Base-by-base conservation (phyloP, 768 basidiomycete species). In the Naganishia vishniacii region DNA sequence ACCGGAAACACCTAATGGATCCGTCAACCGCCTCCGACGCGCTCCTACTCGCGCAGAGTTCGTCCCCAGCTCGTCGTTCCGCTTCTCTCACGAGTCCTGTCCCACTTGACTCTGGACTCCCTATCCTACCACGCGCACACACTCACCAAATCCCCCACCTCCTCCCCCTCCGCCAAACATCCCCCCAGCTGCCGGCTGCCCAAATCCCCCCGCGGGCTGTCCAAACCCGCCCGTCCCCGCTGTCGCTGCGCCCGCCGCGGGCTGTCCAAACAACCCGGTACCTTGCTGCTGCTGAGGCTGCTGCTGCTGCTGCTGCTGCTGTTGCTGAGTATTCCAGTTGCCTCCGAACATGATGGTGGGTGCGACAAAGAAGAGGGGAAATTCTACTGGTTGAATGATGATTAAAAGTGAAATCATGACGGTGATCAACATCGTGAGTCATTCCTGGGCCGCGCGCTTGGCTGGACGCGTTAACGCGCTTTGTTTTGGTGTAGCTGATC, bases 111-210 rank as follows among this genome's bases (percentile, higher is more conserved):
- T 40, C 37, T 29, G 48, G 1, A 4, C 9, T 48, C 5, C 20
- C 20, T 13, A 23, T 4, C 5, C 4, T 25, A 13, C 26, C 47
- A 20, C 20, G 9, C 29, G 40, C 56, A n/a, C n/a, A n/a, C n/a
- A n/a, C 37, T 40, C 51, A 51, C 74, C 73, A 68, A 77, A 66
- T 56, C 73, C 72, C 15, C 75, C 75, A 26, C 65, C 70, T 28
- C 18, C 44, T 53, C 51, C 37, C 1, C 25, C 32, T 25, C 53
- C 51, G 15, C 63, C 63, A 48, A 64, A 64, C 34, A 64, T 46
- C 44, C 62, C 62, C 15, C 62, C 62, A 25, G 59, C 59, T 45
- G 28, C 28, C 44, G 42, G 42, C 25, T 45, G 59, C 12, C 41
- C 42, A 23, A 25, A 31, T 9, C 37, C 61, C 13, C 41, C 37